Evolutionary conservation across 306 rosid species (phyloP), one percentile per base, ranked within the genome.

Genomic region (Pyrus betulifolia): DNA sequence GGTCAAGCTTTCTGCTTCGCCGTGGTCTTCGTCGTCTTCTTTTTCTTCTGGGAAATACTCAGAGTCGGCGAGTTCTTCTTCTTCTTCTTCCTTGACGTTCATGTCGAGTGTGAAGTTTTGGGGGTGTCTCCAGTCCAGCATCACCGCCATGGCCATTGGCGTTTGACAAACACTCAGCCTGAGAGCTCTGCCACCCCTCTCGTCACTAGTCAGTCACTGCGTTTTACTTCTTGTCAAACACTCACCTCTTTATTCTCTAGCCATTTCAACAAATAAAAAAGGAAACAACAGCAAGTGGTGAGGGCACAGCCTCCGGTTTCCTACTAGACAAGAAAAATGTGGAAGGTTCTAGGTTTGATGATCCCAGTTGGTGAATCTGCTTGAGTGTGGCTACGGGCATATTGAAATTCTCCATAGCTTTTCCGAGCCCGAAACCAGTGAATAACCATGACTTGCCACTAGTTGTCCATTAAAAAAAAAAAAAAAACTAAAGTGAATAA

Each of bases 301-400:
- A 38, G 42, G 42, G 42, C 40, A 35, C 8, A 35, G 40, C 0
- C 40, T 35, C 2, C 10, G 10, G 42, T 38, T 38, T 38, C 10
- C 42, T 38, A 38, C 10, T 7, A 6, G 8, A 0, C 42, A 38
- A 38, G 8, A 38, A 38, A 0, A 7, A 38, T 38, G 9, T 7
- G 42, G 42, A 38, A 38, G 42, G 0, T 38, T 35, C 8, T 35
- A 2, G 40, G 2, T 35, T 35, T 35, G 2, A 35, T 35, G 40
- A 35, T 35, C 8, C 8, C 2, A 35, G 40, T 1, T 33, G 8
- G 38, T 33, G 8, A 1, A 8, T 33, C 8, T 35, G 2, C 8
- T 6, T 6, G 8, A 35, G 0, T 35, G 8, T 35, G 40, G 8
- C 0, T 8, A 35, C 0, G 0, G 40, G 40, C 9, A 35, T 0